phyloP scores from a whole-genome alignment of 805 yeast genomes.

The Grigorovia jiainica region DNA sequence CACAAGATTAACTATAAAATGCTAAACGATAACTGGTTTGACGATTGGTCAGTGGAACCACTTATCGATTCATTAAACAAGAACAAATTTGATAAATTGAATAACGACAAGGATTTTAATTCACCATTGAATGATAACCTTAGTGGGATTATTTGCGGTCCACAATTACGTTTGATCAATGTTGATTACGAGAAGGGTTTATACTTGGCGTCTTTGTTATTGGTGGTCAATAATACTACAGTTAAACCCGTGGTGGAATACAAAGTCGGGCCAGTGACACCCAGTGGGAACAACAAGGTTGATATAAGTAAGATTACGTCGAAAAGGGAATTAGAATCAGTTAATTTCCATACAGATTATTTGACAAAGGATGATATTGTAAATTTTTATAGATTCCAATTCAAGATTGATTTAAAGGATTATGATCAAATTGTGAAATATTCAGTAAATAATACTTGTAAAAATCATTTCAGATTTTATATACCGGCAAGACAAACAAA shows the following conservation, averaged over 20 bases:
- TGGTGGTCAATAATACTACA: constrained; percentile 41
- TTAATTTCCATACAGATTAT: constrained; percentile 33
- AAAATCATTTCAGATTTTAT: constrained; percentile 51
- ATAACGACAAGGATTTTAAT: too few species aligned
- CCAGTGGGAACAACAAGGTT: background rate
- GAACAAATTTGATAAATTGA: too few species aligned
- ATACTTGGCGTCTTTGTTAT: constrained; percentile 61
- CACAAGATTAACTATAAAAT: too few species aligned
- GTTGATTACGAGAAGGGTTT: constrained; percentile 40
- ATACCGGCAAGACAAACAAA: constrained; percentile 56
- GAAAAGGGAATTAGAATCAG: constrained; percentile 32
- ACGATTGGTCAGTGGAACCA: too few species aligned
- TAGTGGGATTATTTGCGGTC: constrained; percentile 53
- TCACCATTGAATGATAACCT: constrained; percentile 12
- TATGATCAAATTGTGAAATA: constrained; percentile 59
- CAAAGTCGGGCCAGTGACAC: constrained; percentile 9
- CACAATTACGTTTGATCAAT: constrained; percentile 59
- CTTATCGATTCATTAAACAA: too few species aligned
- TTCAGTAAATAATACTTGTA: constrained; percentile 38
- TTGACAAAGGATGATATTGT: constrained; percentile 21
- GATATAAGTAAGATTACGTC: background rate
- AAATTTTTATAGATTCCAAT: constrained; percentile 56
- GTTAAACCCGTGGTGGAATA: constrained; percentile 25
- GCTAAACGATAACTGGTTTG: too few species aligned
- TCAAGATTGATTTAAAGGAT: constrained; percentile 39